Evolutionary conservation across 2,329 filamentous ascomycete species (phyloP), one percentile per base, ranked within the genome.

Genomic region (Metarhizium sp.): DNA sequence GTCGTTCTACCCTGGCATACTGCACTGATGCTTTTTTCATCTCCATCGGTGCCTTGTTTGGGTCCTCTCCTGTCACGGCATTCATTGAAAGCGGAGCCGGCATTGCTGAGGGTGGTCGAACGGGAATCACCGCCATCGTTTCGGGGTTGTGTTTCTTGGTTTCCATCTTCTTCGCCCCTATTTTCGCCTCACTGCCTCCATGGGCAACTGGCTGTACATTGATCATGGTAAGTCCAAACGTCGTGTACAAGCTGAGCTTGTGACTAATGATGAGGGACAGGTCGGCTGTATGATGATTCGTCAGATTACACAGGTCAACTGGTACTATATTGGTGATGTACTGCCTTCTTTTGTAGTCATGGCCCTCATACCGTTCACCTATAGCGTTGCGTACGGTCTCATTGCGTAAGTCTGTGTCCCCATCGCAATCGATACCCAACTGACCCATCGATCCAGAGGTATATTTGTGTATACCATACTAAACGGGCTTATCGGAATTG

Each of bases 1-100:
- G 92, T 53, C 85, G 90, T 45, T 92, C 88, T 2, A 90, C 90
- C 1, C 73, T 92, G 36, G 91, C 91, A 1, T 91, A 90, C 68
- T 86, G 80, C 62, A 82, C 81, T 3, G 87, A 91, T 60, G 86
- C 87, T 1, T 69, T 84, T 14, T 85, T 84, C 58, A 88, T 90
- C 59, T 87, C 85, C 0, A 80, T 90, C 51, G 85, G 86, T 3
- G 80, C 84, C 0, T 73, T 91, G 0, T 77, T 90, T 56, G 87
- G 86, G 2, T 81, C 78, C 47, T 86, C 86, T 0, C 87, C 87
- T 0, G 82, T 88, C 0, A 90, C 87, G 0, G 85, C 85, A 3
- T 90, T 88, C 67, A 85, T 90, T 58, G 87, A 90, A 66, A 87
- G 84, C 50, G 86, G 86, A 57, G 86, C 87, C 4, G 87, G 87